Percentiles rank a stretch among this genome's conserved stretches.
These are phyloP conservation scores for Neospermospora avenae DNA, from an alignment of 2,329 filamentous ascomycete genomes.

Conservation along the genomic window DNA sequence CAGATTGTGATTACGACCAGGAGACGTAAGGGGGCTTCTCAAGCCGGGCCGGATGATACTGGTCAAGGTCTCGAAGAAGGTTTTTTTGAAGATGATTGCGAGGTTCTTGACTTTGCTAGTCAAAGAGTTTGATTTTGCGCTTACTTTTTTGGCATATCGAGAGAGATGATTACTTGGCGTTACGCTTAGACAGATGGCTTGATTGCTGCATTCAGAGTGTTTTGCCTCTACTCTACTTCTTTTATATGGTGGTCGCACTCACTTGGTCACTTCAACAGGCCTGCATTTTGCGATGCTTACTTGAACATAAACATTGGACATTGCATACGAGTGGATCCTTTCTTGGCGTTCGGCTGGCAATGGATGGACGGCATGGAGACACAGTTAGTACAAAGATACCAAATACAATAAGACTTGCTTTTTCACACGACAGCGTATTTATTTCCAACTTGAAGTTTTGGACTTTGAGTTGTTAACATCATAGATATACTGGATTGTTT, in stretches of 20 bases:
- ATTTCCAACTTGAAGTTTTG: too few species aligned
- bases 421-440: background rate
- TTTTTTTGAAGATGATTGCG: slow-evolving; percentile 91
- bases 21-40: slow-evolving; percentile 57
- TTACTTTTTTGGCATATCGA: background rate
- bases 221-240: slow-evolving; percentile 13
- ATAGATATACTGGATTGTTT: too few species aligned
- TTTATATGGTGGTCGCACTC: slow-evolving; percentile 12
- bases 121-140: slow-evolving; percentile 51
- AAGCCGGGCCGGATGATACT: slow-evolving; percentile 41
- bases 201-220: slow-evolving; percentile 15
- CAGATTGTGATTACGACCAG: slow-evolving; percentile 82
- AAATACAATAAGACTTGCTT: slow-evolving; percentile 18
- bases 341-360: slow-evolving; percentile 16
- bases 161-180: slow-evolving; percentile 1
- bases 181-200: slow-evolving; percentile 12
- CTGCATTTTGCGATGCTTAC: slow-evolving; percentile 5
- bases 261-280: slow-evolving; percentile 23
- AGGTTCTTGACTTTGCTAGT: slow-evolving; percentile 84
- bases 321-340: slow-evolving; percentile 5
- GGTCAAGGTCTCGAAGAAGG: slow-evolving; percentile 62
- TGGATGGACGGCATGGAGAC: slow-evolving; percentile 9
- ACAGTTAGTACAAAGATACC: slow-evolving; percentile 19
- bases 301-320: slow-evolving; percentile 7
- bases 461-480: too few species aligned